A percentile compares a stretch with the other conserved stretches of the same genome.
phyloP scores from a whole-genome alignment of 805 yeast species.

The Wickerhamiella alocasiicola region DNA sequence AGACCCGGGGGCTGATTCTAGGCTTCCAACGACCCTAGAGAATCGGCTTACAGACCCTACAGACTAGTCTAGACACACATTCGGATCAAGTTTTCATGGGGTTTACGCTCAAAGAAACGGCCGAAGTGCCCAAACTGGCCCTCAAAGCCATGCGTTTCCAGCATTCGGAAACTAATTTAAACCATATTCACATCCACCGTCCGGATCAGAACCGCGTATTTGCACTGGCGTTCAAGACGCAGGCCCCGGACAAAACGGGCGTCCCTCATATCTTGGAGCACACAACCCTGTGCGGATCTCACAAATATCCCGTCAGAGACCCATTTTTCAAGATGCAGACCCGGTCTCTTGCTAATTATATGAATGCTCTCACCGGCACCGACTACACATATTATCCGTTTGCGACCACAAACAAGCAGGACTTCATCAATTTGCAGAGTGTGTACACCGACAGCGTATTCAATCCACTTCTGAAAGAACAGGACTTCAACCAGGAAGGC shows the following conservation, averaged over 20 bases:
- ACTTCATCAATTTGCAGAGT: slow-evolving; percentile 69
- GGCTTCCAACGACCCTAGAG: too few species aligned
- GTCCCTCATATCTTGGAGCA: slow-evolving; percentile 95
- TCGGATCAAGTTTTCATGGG: slow-evolving; percentile 24
- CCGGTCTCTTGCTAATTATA: slow-evolving; percentile 84
- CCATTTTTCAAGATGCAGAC: slow-evolving; percentile 97
- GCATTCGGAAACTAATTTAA: slow-evolving; percentile 60
- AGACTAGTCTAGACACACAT: too few species aligned
- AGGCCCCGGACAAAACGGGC: slow-evolving; percentile 91
- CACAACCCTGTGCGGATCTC: slow-evolving; percentile 89
- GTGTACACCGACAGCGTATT: slow-evolving; percentile 83
- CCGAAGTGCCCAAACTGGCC: slow-evolving; percentile 69
- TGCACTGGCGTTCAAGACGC: slow-evolving; percentile 79
- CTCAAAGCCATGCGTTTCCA: slow-evolving; percentile 61
- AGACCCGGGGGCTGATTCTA: not conserved
- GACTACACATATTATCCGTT: slow-evolving; percentile 95
- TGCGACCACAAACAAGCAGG: slow-evolving; percentile 79
- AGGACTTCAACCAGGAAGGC: slow-evolving; percentile 90
- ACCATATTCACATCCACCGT: slow-evolving; percentile 76
- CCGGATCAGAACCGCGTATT: slow-evolving; percentile 80
- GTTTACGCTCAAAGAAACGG: slow-evolving; percentile 48
- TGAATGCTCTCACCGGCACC: slow-evolving; percentile 98
- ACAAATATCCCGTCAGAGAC: slow-evolving; percentile 84
- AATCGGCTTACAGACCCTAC: too few species aligned
- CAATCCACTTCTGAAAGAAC: slow-evolving; percentile 61